Conservation (phyloP, 305 asterid species). For the Striga hermonthica region DNA sequence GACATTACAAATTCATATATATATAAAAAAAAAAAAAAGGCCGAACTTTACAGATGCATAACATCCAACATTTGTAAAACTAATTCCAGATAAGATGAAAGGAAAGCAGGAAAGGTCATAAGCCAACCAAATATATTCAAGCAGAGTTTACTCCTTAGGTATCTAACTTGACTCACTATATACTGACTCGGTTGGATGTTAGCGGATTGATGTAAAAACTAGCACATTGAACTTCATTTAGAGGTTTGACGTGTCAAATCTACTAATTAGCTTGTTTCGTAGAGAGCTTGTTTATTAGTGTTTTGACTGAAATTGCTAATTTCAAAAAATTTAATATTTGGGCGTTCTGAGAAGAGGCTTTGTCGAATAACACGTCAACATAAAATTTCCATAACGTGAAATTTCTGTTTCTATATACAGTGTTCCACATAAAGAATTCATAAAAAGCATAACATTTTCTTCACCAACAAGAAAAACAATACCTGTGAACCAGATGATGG, state of each 20-base stretch:
- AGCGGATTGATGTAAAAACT: too few relatives aligned
- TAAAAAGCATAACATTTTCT: not conserved
- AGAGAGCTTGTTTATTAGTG: too few relatives aligned
- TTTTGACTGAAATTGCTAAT: too few relatives aligned
- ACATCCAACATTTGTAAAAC: not conserved
- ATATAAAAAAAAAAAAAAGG: constrained; percentile 14
- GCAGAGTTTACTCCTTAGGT: constrained; percentile 4
- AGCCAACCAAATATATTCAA: not conserved
- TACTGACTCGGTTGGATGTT: too few relatives aligned
- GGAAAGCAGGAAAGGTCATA: not conserved
- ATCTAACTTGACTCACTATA: not conserved
- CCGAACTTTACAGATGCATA: constrained; percentile 11
- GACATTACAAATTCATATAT: constrained; percentile 29
- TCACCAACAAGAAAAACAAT: constrained; percentile 16
- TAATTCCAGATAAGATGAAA: constrained; percentile 1
- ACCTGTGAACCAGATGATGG: constrained; percentile 88
- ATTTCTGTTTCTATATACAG: not conserved
- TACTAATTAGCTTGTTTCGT: too few relatives aligned
- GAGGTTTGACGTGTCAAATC: too few relatives aligned
- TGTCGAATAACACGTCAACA: too few relatives aligned
- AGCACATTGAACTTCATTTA: too few relatives aligned
- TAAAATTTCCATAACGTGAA: not conserved
- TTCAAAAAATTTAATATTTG: too few relatives aligned
- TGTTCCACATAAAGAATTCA: not conserved
- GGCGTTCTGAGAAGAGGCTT: too few relatives aligned